phyloP scores from a whole-genome alignment of 345 rosid genomes.

The Eucalyptus caleyi region DNA sequence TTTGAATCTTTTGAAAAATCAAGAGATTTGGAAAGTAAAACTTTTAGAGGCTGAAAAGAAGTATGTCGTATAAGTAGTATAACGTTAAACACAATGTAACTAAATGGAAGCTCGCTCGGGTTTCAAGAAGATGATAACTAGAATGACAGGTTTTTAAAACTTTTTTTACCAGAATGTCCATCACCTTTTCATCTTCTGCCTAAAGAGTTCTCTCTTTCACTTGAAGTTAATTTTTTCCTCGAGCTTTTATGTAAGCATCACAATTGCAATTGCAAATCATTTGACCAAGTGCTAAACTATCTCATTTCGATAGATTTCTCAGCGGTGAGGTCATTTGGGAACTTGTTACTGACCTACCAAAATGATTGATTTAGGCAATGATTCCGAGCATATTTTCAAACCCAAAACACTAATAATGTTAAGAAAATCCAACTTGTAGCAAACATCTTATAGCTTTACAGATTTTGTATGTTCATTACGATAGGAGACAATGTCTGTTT shows the following conservation, averaged over 20 bases:
- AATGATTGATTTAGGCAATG: not conserved
- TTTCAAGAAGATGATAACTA: not conserved
- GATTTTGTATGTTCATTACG: not conserved
- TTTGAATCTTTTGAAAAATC: slow-evolving; percentile 54
- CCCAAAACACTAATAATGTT: not conserved
- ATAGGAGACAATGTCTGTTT: not conserved
- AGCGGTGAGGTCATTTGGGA: not conserved
- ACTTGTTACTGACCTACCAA: not conserved
- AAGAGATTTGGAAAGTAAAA: slow-evolving; percentile 72
- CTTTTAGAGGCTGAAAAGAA: slow-evolving; percentile 53
- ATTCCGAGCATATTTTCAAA: not conserved
- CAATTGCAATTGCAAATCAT: no score
- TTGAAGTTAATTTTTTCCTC: not conserved
- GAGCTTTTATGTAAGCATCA: not conserved
- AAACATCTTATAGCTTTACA: not conserved
- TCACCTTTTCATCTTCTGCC: no score
- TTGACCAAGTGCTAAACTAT: no score
- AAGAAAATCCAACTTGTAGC: not conserved
- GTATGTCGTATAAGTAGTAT: slow-evolving; percentile 7
- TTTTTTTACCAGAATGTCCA: no score
- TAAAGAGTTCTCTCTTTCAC: not conserved
- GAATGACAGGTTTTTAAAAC: no score
- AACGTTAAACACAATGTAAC: not conserved
- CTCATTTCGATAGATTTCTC: not conserved
- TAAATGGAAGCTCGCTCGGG: no score